These are phyloP conservation scores for Aspergillus tanneri DNA, from an alignment of 2,329 filamentous ascomycete genomes.

Conservation along the genomic window DNA sequence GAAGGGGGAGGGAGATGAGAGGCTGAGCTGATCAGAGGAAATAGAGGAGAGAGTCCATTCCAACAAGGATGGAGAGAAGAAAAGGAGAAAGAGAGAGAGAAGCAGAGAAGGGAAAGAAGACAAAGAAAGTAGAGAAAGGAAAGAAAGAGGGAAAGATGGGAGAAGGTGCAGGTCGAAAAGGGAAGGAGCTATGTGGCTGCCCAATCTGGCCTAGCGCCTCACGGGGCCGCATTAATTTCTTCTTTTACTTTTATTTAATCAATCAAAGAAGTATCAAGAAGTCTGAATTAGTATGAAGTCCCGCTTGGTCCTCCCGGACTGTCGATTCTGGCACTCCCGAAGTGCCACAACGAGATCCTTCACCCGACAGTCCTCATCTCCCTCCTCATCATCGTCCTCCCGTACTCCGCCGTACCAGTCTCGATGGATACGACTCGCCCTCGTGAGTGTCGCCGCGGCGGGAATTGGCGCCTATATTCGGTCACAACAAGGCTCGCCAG, in stretches of 20 bases:
- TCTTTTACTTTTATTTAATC: too few species aligned
- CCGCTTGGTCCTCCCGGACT: too few species aligned
- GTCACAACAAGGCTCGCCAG: slow-evolving; percentile 24
- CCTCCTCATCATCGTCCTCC: slow-evolving; percentile 17
- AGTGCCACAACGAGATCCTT: slow-evolving; percentile 22
- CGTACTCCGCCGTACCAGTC: slow-evolving; percentile 24
- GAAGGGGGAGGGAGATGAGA: slow-evolving; percentile 7
- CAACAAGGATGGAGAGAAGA: slow-evolving; percentile 5
- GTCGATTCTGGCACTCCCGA: too few species aligned
- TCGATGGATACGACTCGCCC: slow-evolving; percentile 36
- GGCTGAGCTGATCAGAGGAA: slow-evolving; percentile 1
- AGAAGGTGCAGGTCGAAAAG: neutral
- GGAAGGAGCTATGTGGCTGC: neutral
- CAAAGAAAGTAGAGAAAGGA: slow-evolving; percentile 1
- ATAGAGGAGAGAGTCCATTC: slow-evolving; percentile 13
- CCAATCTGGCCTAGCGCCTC: too few species aligned
- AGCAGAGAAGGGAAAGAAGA: neutral
- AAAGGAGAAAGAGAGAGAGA: neutral
- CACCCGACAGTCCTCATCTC: slow-evolving; percentile 19
- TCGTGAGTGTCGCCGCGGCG: slow-evolving; percentile 37
- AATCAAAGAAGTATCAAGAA: too few species aligned
- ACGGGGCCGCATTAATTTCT: too few species aligned
- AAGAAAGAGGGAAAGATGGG: slow-evolving; percentile 4
- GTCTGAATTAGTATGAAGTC: too few species aligned
- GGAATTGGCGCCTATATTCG: slow-evolving; percentile 39